A percentile compares a stretch with the other conserved stretches of the same genome.
phyloP scores from a whole-genome alignment of 768 basidiomycete genomes.

The Punctularia strigosozonata region DNA sequence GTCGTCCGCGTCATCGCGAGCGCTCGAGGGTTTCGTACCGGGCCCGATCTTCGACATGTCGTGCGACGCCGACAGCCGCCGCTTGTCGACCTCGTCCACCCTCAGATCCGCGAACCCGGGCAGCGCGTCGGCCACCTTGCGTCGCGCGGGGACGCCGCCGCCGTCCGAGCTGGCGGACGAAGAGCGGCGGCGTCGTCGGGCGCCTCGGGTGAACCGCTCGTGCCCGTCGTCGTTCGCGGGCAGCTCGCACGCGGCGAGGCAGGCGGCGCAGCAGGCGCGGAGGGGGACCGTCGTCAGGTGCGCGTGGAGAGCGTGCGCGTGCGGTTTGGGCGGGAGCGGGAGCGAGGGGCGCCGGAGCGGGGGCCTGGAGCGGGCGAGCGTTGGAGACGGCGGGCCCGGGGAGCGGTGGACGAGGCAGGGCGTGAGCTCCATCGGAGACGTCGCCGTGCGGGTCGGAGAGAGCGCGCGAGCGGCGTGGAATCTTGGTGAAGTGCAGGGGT shows the following conservation, averaged over 20 bases:
- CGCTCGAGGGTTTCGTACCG: background rate
- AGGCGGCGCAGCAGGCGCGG: constrained; percentile 59
- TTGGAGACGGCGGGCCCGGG: constrained; percentile 12
- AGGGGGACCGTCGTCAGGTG: constrained; percentile 48
- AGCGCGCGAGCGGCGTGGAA: constrained; percentile 27
- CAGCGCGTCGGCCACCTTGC: constrained; percentile 8
- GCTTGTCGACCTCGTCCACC: constrained; percentile 57
- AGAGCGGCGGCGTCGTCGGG: constrained; percentile 46
- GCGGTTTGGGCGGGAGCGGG: constrained; percentile 18
- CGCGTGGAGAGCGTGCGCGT: constrained; percentile 16
- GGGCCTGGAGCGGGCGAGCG: constrained; percentile 1
- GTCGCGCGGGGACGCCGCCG: constrained; percentile 4
- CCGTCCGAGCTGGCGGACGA: constrained; percentile 18
- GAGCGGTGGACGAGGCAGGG: constrained; percentile 46
- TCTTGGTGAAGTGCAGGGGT: too few relatives aligned
- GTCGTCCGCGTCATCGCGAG: background rate
- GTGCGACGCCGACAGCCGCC: constrained; percentile 24
- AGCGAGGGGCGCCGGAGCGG: constrained; percentile 9
- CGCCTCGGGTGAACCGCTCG: constrained; percentile 52
- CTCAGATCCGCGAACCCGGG: constrained; percentile 17
- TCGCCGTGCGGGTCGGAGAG: constrained; percentile 20
- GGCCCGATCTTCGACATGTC: background rate
- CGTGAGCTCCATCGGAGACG: constrained; percentile 28
- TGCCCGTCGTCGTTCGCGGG: constrained; percentile 47
- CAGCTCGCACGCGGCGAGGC: constrained; percentile 45